Evolutionary conservation across 129 eudicot species (phyloP).

Genomic region (Sambucus nigra): DNA sequence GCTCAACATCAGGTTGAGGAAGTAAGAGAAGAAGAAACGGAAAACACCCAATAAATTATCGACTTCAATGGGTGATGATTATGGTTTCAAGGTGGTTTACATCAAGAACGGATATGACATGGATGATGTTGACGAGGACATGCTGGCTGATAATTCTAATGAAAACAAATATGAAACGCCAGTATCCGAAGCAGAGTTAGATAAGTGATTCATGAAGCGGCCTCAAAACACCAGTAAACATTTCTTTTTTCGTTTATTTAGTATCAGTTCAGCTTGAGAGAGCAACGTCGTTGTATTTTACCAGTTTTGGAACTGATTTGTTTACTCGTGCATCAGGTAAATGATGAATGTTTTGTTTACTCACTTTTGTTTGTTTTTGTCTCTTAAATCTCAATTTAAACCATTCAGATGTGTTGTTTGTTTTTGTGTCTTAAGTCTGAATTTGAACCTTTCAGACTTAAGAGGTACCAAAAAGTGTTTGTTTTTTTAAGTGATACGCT

Average conservation of each 20-base stretch:
- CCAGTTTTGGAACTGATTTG: neutral
- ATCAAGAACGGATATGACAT: conserved; percentile 33
- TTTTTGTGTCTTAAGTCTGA: no score
- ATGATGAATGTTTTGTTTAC: neutral
- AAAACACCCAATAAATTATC: conserved; percentile 48
- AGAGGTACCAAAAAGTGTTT: no score
- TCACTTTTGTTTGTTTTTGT: no score
- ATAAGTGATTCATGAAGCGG: no score
- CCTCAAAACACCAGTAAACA: no score
- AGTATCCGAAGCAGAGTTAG: conserved; percentile 19
- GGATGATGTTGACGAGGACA: conserved; percentile 48
- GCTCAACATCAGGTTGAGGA: conserved; percentile 57
- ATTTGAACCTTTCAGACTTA: no score
- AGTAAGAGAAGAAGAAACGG: conserved; percentile 63
- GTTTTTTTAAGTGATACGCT: no score
- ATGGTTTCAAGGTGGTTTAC: conserved; percentile 59
- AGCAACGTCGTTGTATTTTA: neutral
- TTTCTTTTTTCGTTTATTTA: no score
- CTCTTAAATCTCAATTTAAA: no score
- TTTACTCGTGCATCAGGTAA: neutral
- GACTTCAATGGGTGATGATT: conserved; percentile 40
- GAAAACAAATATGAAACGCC: conserved; percentile 49
- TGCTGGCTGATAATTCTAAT: conserved; percentile 10
- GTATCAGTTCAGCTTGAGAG: neutral
- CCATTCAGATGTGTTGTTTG: no score